Conservation (phyloP, 139 green algal species). For the Picochlorum sp. region DNA sequence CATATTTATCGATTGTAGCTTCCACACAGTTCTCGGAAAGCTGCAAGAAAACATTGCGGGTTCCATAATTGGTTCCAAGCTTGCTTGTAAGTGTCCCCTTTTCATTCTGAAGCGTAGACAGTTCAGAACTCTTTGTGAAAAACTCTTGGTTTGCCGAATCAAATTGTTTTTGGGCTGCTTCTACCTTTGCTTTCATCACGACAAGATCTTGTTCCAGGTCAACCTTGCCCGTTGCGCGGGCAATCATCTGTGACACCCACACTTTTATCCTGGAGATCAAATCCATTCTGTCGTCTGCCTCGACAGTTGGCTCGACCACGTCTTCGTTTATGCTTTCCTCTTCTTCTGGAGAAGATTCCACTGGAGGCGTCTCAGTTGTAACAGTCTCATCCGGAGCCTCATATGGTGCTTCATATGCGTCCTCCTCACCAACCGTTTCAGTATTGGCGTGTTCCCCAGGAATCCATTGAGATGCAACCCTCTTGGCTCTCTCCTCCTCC, state of each 20-base stretch:
- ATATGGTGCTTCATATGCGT: neutral
- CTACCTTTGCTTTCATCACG: neutral
- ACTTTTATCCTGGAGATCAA: neutral
- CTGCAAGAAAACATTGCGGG: conserved; percentile 30
- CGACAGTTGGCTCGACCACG: neutral
- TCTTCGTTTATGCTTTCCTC: conserved; percentile 20
- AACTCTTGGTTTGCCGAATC: neutral
- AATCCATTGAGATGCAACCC: conserved; percentile 39
- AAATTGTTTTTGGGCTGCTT: neutral
- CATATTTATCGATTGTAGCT: conserved; percentile 58
- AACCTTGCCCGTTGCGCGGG: neutral
- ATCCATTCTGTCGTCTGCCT: conserved; percentile 7
- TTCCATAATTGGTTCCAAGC: conserved; percentile 34
- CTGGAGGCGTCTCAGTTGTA: conserved; percentile 8
- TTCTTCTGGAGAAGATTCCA: conserved; percentile 2
- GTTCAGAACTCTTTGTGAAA: conserved; percentile 6
- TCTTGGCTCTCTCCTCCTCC: conserved; percentile 32
- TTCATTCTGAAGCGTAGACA: conserved; percentile 16
- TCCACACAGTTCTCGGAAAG: conserved; percentile 47
- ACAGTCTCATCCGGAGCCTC: neutral
- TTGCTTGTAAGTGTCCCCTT: conserved; percentile 14
- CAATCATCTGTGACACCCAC: neutral
- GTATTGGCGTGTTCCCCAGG: conserved; percentile 19
- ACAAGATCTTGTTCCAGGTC: conserved; percentile 1
- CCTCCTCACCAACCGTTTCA: neutral